Evolutionary conservation across 176 grass and related monocot genomes (phyloP), one percentile per base, ranked within the genome.

Genomic region (Oryza officinalis): DNA sequence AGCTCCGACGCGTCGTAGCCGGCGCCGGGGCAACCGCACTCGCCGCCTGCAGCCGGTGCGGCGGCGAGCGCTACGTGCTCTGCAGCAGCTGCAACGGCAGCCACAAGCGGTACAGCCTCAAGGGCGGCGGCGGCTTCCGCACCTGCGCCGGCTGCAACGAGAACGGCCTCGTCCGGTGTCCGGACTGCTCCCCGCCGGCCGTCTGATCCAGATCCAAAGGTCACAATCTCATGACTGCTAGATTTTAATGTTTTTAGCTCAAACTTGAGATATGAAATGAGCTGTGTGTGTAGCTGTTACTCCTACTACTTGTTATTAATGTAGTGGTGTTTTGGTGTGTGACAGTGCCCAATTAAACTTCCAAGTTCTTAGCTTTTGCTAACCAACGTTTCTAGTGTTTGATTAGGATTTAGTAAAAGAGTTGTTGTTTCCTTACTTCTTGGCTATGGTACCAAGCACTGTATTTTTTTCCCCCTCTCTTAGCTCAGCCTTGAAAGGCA

Each of bases 161-260:
- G 87, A 99, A 99, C 76, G 96, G 96, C 54, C 87, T 99, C 83
- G 91, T 99, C 72, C 93, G 94, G 12, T 99, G 96, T 87, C 93
- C 93, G 4, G 84, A 87, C 54, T 91, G 89, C 92, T 89, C 80
- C 69, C 84, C 87, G 65, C 74, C 92, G 50, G 81, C 79, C 77
- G 77, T 65, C 73, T 91, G 86, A 79, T 64, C 86, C 61, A 68
- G 84, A 83, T 85, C 74, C 60, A 41, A 82, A 83, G 77, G 92
- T 83, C 50, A 65, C 77, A 17, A 69, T 78, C 80, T 54, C 65
- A 63, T 65, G n/a, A 63, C 41, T 54, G 41, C 32, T 82, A 80
- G 31, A 87, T 69, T 78, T 87, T 79, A 61, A 31, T 74, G 61
- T 75, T 41, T 31, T 41, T 77, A 59, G 77, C 41, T 5, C 67